A percentile compares a stretch with the other conserved stretches of the same genome.
phyloP scores from a whole-genome alignment of 495 filamentous ascomycete species.

The Penicillium taxi region DNA sequence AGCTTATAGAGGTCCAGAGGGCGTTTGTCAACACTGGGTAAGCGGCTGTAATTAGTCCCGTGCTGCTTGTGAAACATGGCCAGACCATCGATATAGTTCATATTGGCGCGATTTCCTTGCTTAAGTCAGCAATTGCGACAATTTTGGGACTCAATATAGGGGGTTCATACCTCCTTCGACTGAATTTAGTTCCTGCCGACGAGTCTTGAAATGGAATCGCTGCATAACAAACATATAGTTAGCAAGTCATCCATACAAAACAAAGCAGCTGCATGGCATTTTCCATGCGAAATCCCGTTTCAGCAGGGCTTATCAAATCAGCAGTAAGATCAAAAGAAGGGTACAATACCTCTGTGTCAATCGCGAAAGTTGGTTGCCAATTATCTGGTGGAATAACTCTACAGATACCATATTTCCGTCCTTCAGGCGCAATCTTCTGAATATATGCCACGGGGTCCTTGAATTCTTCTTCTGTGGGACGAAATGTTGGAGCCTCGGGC shows the following conservation, averaged over 20 bases:
- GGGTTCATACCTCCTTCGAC: conserved; percentile 87
- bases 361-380: conserved; percentile 92
- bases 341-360: conserved; percentile 80
- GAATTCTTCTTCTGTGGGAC: conserved; percentile 88
- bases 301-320: not conserved
- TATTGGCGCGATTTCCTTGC: conserved; percentile 83
- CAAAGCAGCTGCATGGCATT: too few relatives aligned
- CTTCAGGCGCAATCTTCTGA: conserved; percentile 77
- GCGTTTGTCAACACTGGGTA: conserved; percentile 96
- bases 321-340: conserved; percentile 5
- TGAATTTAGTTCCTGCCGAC: conserved; percentile 95
- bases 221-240: conserved; percentile 24
- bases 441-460: conserved; percentile 91
- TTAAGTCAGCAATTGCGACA: too few relatives aligned
- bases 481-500: conserved; percentile 83
- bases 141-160: too few relatives aligned
- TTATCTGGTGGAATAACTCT: conserved; percentile 89
- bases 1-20: conserved; percentile 91
- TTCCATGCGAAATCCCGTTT: not conserved
- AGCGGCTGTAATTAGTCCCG: conserved; percentile 85
- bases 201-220: conserved; percentile 94
- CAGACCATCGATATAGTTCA: conserved; percentile 92
- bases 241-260: conserved; percentile 6
- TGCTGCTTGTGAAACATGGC: conserved; percentile 96
- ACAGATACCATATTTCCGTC: conserved; percentile 77